Evolutionary conservation across 148 eudicot species (phyloP), one percentile per base, ranked within the genome.

Genomic region (Silene uniflora): DNA sequence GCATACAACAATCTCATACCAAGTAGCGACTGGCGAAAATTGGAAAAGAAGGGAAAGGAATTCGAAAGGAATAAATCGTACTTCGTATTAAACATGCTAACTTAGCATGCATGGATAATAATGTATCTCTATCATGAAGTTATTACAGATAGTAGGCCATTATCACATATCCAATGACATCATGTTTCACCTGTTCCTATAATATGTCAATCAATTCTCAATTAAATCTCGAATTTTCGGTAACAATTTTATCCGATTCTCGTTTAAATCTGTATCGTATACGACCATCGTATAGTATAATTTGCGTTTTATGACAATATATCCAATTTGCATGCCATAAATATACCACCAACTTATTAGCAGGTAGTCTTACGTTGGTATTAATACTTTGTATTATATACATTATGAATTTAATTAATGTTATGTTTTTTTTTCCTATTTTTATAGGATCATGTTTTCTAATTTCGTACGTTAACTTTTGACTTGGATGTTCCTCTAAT

Each of bases 111-210:
- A n/a, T n/a, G n/a, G n/a, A 22, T 19, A 60, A 46, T 9, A 13
- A 52, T 52, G 14, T 10, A 71, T 70, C 80, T 52, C 62, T 47
- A 4, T 71, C 80, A 71, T 77, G 62, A 77, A 71, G 75, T 70
- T 39, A 77, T 9, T 25, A 58, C 42, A 77, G 75, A 59, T 77
- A 59, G 25, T 47, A 70, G 22, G 79, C 79, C 71, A 69, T 68
- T 68, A 68, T 67, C 74, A 39, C 67, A 44, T 17, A 77, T 71
- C 56, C 56, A 52, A 52, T 52, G 56, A 52, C 56, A 52, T 52
- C 80, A 61, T 17, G 47, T 70, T 70, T 69, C 54, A 68, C 68
- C 69, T 62, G 65, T 42, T 65, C 62, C 74, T 10, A 71, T 5
- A 70, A 46, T 3, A 49, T 70, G 61, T 47, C 69, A 66, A 32